These are phyloP conservation scores for Sporisorium sorghi DNA, from an alignment of 1,284 basidiomycete species.

Conservation along the genomic window DNA sequence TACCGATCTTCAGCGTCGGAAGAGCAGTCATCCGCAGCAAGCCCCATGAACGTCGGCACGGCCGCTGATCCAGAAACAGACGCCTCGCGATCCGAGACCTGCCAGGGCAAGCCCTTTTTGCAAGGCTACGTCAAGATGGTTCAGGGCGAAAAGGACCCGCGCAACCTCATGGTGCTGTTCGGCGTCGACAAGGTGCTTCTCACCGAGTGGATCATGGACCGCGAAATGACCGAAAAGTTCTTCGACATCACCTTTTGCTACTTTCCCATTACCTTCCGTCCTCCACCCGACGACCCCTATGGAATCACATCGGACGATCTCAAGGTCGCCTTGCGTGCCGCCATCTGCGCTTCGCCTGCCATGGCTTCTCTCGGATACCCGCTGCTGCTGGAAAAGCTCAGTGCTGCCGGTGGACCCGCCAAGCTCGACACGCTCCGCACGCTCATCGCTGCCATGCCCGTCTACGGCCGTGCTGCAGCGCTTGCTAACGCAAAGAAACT, in stretches of 20 bases:
- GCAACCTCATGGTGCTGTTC: slow-evolving; percentile 91
- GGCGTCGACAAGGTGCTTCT: slow-evolving; percentile 85
- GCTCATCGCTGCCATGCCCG: slow-evolving; percentile 59
- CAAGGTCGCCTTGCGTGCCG: slow-evolving; percentile 77
- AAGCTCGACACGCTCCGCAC: slow-evolving; percentile 73
- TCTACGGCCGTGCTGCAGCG: slow-evolving; percentile 63
- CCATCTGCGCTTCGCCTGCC: slow-evolving; percentile 81
- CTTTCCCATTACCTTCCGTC: slow-evolving; percentile 96
- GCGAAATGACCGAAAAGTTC: slow-evolving; percentile 77
- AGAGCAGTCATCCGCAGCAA: background rate
- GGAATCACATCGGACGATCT: slow-evolving; percentile 91
- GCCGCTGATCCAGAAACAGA: slow-evolving; percentile 5
- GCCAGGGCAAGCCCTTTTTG: slow-evolving; percentile 77
- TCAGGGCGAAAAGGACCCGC: slow-evolving; percentile 96
- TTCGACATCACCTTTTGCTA: slow-evolving; percentile 98
- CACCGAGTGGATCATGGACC: slow-evolving; percentile 84
- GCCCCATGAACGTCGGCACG: slow-evolving; percentile 30
- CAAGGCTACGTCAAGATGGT: slow-evolving; percentile 82
- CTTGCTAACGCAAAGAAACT: slow-evolving; percentile 53
- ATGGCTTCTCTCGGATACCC: slow-evolving; percentile 88
- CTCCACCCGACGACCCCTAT: slow-evolving; percentile 93
- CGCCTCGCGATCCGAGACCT: slow-evolving; percentile 21
- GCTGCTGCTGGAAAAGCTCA: slow-evolving; percentile 91
- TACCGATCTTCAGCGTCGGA: slow-evolving; percentile 13
- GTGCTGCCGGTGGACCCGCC: slow-evolving; percentile 81